Evolutionary conservation across 116 monocot species (phyloP), one percentile per base, ranked within the genome.

Genomic region (Zostera marina): DNA sequence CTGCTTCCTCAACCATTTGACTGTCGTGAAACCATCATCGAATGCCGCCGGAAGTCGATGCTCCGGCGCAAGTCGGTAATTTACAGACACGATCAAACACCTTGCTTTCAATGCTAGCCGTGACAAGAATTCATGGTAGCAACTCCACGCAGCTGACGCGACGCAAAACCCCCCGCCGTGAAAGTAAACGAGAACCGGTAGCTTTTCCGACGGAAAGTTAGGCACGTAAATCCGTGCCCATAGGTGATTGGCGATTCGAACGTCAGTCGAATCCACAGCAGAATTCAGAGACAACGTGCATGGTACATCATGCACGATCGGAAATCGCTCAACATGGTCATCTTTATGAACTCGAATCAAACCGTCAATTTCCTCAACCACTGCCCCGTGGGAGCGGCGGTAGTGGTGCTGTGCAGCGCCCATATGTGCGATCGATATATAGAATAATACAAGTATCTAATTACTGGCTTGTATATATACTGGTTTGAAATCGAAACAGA

Each of bases 101-200:
- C 53, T 32, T n/a, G 68, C 65, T 1, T 11, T 11, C 2, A 73
- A 41, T 14, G 83, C 71, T 2, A 87, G 59, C 9, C 53, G 53
- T 11, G 75, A 24, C 20, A 84, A 64, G 81, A 93, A 87, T 32
- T 74, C 73, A 60, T 87, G 87, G 79, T 93, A 93, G 72, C 81
- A 74, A 13, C 70, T 55, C 93, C 93, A 93, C 1, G 84, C 61
- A 5, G 88, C 76, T 11, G 87, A 87, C 17, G 79, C 87, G 24
- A 93, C 74, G 62, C 88, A 93, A 73, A 93, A 87, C 3, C 93
- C 93, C 10, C 93, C 93, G 11, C 93, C 93, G 42, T 87, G 93
- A 67, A 93, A 93, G 72, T 93, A 93, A 1, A 87, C 67, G 26
- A 87, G 61, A 20, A 84, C 10, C 20, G 93, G 84, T 0, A 76